Percentiles rank a stretch among this genome's conserved stretches.
Conservation (phyloP, 1,284 basidiomycete genomes). For the Microbotryum silenes-acaulis region DNA sequence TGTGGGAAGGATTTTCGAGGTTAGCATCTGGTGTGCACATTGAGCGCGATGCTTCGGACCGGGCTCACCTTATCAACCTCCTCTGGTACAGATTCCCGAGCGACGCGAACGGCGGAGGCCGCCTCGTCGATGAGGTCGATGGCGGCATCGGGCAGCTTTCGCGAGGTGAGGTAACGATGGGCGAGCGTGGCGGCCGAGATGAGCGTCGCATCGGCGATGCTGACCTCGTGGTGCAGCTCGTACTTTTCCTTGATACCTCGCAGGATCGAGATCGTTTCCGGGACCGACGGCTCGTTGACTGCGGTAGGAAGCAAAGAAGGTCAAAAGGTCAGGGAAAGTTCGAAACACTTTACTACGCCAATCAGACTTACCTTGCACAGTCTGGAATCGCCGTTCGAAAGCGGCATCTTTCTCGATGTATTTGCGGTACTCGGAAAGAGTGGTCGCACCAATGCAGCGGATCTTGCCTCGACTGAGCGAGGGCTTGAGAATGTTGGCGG, state of each 20-base stretch:
- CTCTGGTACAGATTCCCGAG: slow-evolving; percentile 89
- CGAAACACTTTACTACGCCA: too few species aligned
- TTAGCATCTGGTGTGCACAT: too few species aligned
- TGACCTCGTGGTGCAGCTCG: slow-evolving; percentile 74
- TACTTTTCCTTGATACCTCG: slow-evolving; percentile 79
- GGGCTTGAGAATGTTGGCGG: slow-evolving; percentile 74
- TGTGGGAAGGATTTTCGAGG: slow-evolving; percentile 39
- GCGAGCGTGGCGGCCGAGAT: slow-evolving; percentile 88
- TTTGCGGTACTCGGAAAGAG: slow-evolving; percentile 78
- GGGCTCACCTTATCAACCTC: slow-evolving; percentile 57
- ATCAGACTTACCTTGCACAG: slow-evolving; percentile 8
- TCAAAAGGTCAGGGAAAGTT: background rate
- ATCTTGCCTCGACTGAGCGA: slow-evolving; percentile 71
- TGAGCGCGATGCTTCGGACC: too few species aligned
- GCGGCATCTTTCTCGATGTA: slow-evolving; percentile 95
- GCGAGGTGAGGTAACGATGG: slow-evolving; percentile 68
- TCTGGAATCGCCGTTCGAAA: slow-evolving; percentile 77
- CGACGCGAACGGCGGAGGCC: slow-evolving; percentile 77
- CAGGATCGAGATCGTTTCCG: slow-evolving; percentile 87
- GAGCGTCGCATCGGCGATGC: slow-evolving; percentile 81
- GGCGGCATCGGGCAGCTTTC: slow-evolving; percentile 64
- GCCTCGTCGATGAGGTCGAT: slow-evolving; percentile 93
- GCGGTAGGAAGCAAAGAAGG: slow-evolving; percentile 67
- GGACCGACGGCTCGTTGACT: slow-evolving; percentile 82
- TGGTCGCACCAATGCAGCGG: slow-evolving; percentile 85